Conservation (phyloP, 2,329 filamentous ascomycete genomes). For the Colletotrichum scovillei region DNA sequence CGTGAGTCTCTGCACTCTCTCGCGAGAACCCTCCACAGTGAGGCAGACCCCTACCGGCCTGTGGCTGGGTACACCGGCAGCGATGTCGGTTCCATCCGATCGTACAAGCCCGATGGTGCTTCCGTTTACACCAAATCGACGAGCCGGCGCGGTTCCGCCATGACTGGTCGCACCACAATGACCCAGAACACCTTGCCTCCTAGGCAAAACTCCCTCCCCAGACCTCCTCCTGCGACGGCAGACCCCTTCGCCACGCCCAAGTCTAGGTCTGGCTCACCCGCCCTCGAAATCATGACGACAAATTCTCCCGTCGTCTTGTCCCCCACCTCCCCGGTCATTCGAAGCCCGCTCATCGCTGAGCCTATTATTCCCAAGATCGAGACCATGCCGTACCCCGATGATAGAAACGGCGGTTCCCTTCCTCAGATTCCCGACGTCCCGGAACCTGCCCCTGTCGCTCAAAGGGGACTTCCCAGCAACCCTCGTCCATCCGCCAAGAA, state of each 20-base stretch:
- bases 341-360: slow-evolving; percentile 37
- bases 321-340: slow-evolving; percentile 30
- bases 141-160: slow-evolving; percentile 44
- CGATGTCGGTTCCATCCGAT: slow-evolving; percentile 67
- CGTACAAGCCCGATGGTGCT: slow-evolving; percentile 56
- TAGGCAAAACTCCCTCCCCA: slow-evolving; percentile 59
- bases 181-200: slow-evolving; percentile 46
- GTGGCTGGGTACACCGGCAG: slow-evolving; percentile 67
- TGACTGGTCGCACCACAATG: slow-evolving; percentile 42
- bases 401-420: slow-evolving; percentile 40
- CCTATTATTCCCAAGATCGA: slow-evolving; percentile 54
- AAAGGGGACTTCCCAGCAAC: slow-evolving; percentile 38
- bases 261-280: slow-evolving; percentile 35
- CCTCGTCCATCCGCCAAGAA: slow-evolving; percentile 31
- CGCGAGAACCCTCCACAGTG: slow-evolving; percentile 77
- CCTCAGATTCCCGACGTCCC: slow-evolving; percentile 48
- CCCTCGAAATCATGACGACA: slow-evolving; percentile 16
- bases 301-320: slow-evolving; percentile 41
- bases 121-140: slow-evolving; percentile 59
- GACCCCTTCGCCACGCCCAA: slow-evolving; percentile 51
- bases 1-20: slow-evolving; percentile 89
- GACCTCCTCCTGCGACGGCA: slow-evolving; percentile 47
- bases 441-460: slow-evolving; percentile 49
- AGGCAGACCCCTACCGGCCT: slow-evolving; percentile 87
- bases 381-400: slow-evolving; percentile 50